phyloP scores from a whole-genome alignment of 306 rosid species.

The Coriaria nepalensis region DNA sequence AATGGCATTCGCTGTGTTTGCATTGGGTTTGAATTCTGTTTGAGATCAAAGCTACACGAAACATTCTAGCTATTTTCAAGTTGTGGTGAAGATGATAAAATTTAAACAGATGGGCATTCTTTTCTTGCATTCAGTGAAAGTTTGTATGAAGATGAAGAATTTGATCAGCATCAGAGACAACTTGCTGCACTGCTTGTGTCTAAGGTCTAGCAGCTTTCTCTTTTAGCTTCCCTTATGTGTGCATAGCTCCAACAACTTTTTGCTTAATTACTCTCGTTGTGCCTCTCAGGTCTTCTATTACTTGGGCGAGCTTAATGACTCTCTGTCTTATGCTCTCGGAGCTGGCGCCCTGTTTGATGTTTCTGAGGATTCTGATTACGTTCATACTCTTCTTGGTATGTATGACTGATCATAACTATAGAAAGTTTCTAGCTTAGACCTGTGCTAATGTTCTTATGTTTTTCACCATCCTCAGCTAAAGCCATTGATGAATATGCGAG shows the following conservation, averaged over 20 bases:
- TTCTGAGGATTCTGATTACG: conserved; percentile 87
- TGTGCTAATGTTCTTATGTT: conserved; percentile 9
- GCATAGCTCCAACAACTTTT: neutral
- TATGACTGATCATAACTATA: neutral
- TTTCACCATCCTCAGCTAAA: conserved; percentile 58
- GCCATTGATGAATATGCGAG: conserved; percentile 94
- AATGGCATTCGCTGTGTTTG: too few relatives aligned
- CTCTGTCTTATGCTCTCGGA: conserved; percentile 90
- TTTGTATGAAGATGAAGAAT: conserved; percentile 87
- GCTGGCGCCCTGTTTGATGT: conserved; percentile 87
- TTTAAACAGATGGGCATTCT: neutral
- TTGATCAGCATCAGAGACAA: conserved; percentile 79
- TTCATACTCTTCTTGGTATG: conserved; percentile 92
- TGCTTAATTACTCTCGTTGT: neutral
- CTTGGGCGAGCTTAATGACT: conserved; percentile 91
- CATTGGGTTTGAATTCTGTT: too few relatives aligned
- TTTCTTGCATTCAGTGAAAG: conserved; percentile 49
- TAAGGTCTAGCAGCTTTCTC: conserved; percentile 37
- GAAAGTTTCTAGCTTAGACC: neutral
- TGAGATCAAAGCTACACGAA: too few relatives aligned
- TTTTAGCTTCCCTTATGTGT: neutral
- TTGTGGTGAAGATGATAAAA: neutral
- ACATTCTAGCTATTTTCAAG: conserved; percentile 5
- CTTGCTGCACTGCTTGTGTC: conserved; percentile 90
- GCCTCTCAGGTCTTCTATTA: conserved; percentile 72